These are phyloP conservation scores for Oidium heveae DNA, from an alignment of 2,329 filamentous ascomycete species.

Conservation along the genomic window DNA sequence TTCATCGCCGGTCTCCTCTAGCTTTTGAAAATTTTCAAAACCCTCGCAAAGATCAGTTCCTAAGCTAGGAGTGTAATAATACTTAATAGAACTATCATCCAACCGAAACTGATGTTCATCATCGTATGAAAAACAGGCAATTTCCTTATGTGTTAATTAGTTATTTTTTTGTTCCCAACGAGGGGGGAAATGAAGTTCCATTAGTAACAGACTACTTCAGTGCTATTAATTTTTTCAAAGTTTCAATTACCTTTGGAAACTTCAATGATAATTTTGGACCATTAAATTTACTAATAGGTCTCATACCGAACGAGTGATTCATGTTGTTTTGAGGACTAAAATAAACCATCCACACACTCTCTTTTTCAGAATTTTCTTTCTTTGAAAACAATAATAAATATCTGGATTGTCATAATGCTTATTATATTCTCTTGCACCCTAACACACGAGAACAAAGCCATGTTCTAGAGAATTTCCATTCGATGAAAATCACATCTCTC, in stretches of 20 bases:
- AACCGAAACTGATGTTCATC: constrained; percentile 51
- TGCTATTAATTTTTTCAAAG: constrained; percentile 3
- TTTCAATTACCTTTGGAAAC: constrained; percentile 35
- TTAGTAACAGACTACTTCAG: too few species aligned
- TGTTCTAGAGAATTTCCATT: too few species aligned
- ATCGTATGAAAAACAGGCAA: constrained; percentile 84
- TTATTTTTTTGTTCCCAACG: not conserved
- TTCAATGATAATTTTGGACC: constrained; percentile 45
- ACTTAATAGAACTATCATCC: constrained; percentile 57
- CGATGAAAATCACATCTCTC: too few species aligned
- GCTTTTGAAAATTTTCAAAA: constrained; percentile 59
- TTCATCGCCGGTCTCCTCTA: constrained; percentile 61
- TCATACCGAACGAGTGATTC: constrained; percentile 30
- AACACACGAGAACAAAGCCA: too few species aligned
- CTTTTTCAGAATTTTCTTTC: too few species aligned
- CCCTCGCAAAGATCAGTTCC: constrained; percentile 54
- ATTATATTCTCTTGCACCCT: too few species aligned
- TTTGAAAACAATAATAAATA: too few species aligned
- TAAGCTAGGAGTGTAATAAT: constrained; percentile 59
- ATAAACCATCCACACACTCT: too few species aligned
- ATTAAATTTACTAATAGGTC: constrained; percentile 43
- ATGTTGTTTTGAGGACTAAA: constrained; percentile 3
- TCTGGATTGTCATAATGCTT: too few species aligned
- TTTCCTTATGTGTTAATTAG: constrained; percentile 31
- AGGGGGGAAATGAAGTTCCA: too few species aligned